phyloP scores from a whole-genome alignment of 2,329 filamentous ascomycete species.

The Fusarium chaquense region DNA sequence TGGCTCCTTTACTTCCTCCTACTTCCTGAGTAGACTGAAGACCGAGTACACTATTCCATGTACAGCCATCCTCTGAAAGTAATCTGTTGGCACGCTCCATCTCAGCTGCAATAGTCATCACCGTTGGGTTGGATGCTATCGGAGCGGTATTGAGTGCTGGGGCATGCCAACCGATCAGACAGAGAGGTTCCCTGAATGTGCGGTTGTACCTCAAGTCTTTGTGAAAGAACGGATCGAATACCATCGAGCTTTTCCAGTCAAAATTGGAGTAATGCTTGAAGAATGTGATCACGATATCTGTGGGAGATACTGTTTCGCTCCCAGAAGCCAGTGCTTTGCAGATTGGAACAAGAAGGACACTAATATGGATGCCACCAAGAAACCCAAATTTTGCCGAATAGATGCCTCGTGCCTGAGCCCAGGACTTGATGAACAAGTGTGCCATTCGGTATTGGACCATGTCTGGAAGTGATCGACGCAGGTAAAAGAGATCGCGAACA shows the following conservation, averaged over 20 bases:
- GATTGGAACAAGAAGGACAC: conserved; percentile 69
- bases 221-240: conserved; percentile 72
- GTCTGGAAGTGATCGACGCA: conserved; percentile 70
- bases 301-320: conserved; percentile 55
- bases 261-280: conserved; percentile 72
- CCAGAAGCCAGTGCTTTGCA: conserved; percentile 65
- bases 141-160: conserved; percentile 71
- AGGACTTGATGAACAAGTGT: conserved; percentile 70
- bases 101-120: conserved; percentile 64
- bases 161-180: conserved; percentile 71
- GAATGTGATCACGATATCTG: conserved; percentile 69
- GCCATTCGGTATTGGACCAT: conserved; percentile 68
- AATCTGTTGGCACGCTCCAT: conserved; percentile 60
- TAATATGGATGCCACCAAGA: conserved; percentile 73
- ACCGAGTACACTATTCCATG: conserved; percentile 60
- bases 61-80: conserved; percentile 52
- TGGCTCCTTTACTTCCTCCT: conserved; percentile 46
- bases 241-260: conserved; percentile 66
- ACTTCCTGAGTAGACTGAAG: neutral
- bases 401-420: conserved; percentile 71
- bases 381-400: conserved; percentile 75
- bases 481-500: conserved; percentile 70
- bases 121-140: conserved; percentile 65
- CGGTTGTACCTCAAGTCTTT: conserved; percentile 64
- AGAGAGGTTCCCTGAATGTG: conserved; percentile 69